Conservation (phyloP, 345 rosid species). For the Ceriops tagal region DNA sequence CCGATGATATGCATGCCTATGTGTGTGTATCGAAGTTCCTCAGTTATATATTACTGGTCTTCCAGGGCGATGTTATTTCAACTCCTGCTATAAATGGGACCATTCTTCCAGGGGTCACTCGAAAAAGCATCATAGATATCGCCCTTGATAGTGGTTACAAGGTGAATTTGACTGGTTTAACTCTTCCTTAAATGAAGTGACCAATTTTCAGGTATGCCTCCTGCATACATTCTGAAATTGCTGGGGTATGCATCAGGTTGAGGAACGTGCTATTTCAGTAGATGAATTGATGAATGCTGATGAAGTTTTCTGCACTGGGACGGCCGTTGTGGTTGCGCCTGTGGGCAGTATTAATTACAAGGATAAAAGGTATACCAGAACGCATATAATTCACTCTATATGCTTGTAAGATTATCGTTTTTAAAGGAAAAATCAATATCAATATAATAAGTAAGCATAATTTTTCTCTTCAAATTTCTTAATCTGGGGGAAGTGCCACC, state of each 20-base stretch:
- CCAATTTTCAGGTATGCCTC: too few species aligned
- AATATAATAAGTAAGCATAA: not conserved
- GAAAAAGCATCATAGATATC: slow-evolving; percentile 32
- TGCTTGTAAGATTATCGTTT: not conserved
- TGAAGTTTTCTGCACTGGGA: slow-evolving; percentile 58
- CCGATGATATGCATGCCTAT: not conserved
- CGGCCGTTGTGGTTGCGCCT: slow-evolving; percentile 52
- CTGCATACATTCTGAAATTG: not conserved
- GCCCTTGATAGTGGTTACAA: slow-evolving; percentile 9
- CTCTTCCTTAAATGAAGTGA: too few species aligned
- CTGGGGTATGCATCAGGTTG: slow-evolving; percentile 25
- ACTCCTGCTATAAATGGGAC: slow-evolving; percentile 29
- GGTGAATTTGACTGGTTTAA: not conserved
- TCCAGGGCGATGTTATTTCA: slow-evolving; percentile 22
- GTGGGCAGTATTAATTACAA: slow-evolving; percentile 44
- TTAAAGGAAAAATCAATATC: not conserved
- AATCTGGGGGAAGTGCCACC: too few species aligned
- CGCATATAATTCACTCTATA: not conserved
- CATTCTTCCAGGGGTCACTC: slow-evolving; percentile 33
- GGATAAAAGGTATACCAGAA: slow-evolving; percentile 33
- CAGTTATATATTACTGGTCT: not conserved
- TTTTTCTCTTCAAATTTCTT: not conserved
- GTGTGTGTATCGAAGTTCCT: not conserved
- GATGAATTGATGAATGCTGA: slow-evolving; percentile 47
- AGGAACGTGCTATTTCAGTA: slow-evolving; percentile 37